A percentile compares a stretch with the other conserved stretches of the same genome.
Evolutionary conservation across 495 filamentous ascomycete genomes (phyloP).

Genomic region (Hypoxylon lenormandii): DNA sequence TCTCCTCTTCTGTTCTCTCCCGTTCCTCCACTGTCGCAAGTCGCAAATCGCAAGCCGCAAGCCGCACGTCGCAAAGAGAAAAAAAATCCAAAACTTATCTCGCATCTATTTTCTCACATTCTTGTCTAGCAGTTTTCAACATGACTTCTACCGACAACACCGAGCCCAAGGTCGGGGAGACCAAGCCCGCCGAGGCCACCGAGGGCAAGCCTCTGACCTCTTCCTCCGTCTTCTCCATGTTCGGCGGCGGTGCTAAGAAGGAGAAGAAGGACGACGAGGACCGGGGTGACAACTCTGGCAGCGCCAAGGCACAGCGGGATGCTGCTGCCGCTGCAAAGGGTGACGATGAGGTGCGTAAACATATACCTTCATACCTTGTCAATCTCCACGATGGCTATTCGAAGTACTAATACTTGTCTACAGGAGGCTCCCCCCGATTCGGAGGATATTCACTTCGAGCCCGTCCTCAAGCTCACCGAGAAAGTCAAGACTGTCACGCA

Average conservation of each 20-base stretch:
- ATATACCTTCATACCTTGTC: background rate
- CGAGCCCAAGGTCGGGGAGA: conserved; percentile 54
- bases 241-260: conserved; percentile 90
- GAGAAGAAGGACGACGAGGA: conserved; percentile 79
- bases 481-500: conserved; percentile 97
- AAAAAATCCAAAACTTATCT: conserved; percentile 1
- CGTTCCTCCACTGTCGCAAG: background rate
- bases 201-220: conserved; percentile 57
- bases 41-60: background rate
- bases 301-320: conserved; percentile 85
- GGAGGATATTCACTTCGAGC: conserved; percentile 95
- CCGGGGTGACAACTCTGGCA: conserved; percentile 82
- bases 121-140: conserved; percentile 38
- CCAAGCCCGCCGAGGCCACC: conserved; percentile 52
- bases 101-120: conserved; percentile 27
- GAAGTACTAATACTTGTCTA: conserved; percentile 32
- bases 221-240: conserved; percentile 89
- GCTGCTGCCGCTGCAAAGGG: conserved; percentile 67
- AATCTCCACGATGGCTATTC: background rate
- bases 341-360: conserved; percentile 55
- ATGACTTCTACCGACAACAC: conserved; percentile 61
- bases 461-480: conserved; percentile 92
- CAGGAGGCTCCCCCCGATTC: conserved; percentile 82
- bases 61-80: background rate
- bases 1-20: too few relatives aligned